phyloP scores from a whole-genome alignment of 2,329 filamentous ascomycete species.

The Hymenoscyphus albidus region DNA sequence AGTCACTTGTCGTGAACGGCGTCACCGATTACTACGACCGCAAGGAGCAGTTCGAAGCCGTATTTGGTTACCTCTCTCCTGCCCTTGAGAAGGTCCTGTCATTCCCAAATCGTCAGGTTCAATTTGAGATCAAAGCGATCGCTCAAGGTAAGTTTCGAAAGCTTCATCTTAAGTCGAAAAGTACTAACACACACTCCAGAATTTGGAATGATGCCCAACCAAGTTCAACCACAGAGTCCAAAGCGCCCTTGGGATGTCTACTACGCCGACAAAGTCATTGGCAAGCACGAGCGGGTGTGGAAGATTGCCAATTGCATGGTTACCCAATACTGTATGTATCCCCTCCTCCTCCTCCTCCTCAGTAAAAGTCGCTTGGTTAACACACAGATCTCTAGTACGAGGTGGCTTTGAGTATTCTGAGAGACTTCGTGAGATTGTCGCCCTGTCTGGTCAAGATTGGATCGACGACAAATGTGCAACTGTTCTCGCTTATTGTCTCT shows the following conservation, averaged over 20 bases:
- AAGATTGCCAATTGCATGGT: slow-evolving; percentile 8
- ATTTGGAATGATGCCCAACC: not conserved
- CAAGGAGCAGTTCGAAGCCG: not conserved
- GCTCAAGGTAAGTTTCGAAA: not conserved
- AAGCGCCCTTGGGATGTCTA: slow-evolving; percentile 6
- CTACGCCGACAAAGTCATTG: not conserved
- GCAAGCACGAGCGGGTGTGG: not conserved
- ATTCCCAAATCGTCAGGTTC: not conserved
- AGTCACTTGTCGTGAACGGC: not conserved
- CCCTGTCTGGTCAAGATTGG: not conserved
- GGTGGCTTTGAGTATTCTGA: slow-evolving; percentile 7
- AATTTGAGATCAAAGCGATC: not conserved
- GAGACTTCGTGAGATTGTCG: slow-evolving; percentile 5
- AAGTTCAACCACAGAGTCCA: not conserved
- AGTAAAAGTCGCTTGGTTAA: not conserved
- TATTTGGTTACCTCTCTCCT: not conserved
- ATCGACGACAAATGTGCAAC: slow-evolving; percentile 8
- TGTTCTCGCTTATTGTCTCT: slow-evolving; percentile 1
- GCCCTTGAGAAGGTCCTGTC: not conserved
- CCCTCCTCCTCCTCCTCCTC: too few species aligned
- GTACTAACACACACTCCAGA: not conserved
- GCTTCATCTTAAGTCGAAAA: not conserved
- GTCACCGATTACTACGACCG: not conserved
- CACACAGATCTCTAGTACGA: not conserved
- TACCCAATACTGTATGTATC: slow-evolving; percentile 4